These are phyloP conservation scores for Xanthoceras sorbifolium DNA, from an alignment of 345 rosid species.

Conservation along the genomic window DNA sequence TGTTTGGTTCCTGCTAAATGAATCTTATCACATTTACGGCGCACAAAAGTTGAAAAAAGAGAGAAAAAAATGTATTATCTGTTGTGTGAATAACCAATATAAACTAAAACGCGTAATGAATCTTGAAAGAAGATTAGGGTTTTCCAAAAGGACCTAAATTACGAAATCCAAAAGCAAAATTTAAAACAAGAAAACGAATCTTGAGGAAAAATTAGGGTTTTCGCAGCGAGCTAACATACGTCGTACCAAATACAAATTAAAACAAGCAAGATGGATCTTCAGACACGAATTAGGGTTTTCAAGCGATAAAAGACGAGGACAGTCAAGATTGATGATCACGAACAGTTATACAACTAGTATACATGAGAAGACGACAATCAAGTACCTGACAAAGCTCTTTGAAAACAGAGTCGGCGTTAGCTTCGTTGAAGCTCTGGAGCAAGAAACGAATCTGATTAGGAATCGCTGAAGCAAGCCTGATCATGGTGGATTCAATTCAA, in stretches of 20 bases:
- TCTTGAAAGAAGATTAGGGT: conserved; percentile 8
- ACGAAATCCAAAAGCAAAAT: background rate
- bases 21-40: no score
- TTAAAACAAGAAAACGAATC: background rate
- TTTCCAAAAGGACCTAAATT: background rate
- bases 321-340: background rate
- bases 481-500: conserved; percentile 42
- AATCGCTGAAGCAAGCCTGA: conserved; percentile 46
- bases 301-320: background rate
- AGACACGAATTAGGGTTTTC: background rate
- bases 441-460: conserved; percentile 70
- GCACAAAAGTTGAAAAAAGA: background rate
- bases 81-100: no score
- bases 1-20: background rate
- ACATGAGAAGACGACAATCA: background rate
- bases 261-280: background rate
- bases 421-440: conserved; percentile 56
- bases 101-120: no score
- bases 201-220: background rate
- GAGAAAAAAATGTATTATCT: no score
- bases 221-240: background rate
- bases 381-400: conserved; percentile 68
- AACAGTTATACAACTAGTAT: background rate
- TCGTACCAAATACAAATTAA: background rate
- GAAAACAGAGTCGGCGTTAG: conserved; percentile 57